Evolutionary conservation across 805 yeast genomes (phyloP), one percentile per base, ranked within the genome.

Genomic region (Wickerhamiella spandovensis): DNA sequence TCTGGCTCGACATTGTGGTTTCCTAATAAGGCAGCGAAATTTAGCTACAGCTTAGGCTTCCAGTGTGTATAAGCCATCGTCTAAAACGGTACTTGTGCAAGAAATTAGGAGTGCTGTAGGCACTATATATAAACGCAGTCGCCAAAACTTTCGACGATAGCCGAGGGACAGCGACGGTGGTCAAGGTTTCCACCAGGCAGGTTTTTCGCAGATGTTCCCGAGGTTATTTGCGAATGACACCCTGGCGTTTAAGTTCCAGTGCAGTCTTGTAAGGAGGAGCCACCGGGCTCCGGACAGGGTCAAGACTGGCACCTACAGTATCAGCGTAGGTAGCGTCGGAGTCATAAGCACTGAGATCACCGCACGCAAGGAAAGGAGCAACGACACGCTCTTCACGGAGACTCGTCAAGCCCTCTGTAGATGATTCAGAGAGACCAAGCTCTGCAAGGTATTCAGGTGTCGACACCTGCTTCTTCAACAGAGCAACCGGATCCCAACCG

Each of bases 191-290:
- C 25, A 28, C 7, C 12, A 9, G 12, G 12, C 5, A 28, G 12
- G 32, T 12, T 9, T 4, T 9, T 28, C 12, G 15, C 7, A 9
- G 12, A 9, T 3, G 12, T 5, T 28, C 32, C 32, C 32, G 32
- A 28, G 32, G 32, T 28, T 21, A 39, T 21, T 39, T 39, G 3
- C 38, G 38, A 18, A 44, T 44, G 5, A 44, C 46, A n/a, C 95
- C 95, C 51, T 75, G 75, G 61, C 95, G 74, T 67, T 85, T 87
- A 76, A 85, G 71, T 62, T 87, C 95, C 51, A 92, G 67, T 0
- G 97, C 98, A 51, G 78, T 77, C 67, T 90, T 90, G 67, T 92
- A 92, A 1, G 98, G 97, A 1, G 98, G 98, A 30, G 95, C 92
- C 0, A 96, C 89, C 8, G 98, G 98, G 64, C 79, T 72, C 61